Base-by-base conservation (phyloP, 2,329 filamentous ascomycete genomes). In the Graphilbum ipis-grandicollis region DNA sequence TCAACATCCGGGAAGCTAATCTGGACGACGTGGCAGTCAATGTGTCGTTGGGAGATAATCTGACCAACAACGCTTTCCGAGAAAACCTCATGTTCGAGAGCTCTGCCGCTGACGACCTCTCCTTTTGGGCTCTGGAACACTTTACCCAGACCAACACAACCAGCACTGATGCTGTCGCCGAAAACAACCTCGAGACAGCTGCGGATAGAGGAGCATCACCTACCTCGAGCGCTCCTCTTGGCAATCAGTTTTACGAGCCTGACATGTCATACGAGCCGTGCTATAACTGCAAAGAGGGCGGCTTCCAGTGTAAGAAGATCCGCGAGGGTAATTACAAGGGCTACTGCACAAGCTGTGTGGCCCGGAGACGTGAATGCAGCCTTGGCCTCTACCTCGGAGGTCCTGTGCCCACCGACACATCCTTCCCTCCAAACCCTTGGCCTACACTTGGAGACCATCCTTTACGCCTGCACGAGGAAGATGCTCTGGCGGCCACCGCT, bases 271-370 rank as follows among this genome's bases (percentile, higher is more conserved):
- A n/a, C n/a, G n/a, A n/a, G 5, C 66, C 70, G 4, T 77, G 71
- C 47, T 50, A 51, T 17, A 59, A 68, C 46, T 76, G 71, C 44
- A 50, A 57, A 31, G 47, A 58, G 5, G 63, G 63, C 33, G 61
- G 64, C 25, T 73, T 68, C 47, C 59, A 69, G 31, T 76, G 71
- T 61, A 76, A 75, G 53, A 60, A 58, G 25, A 69, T 75, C 40
- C 53, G 61, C 25, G 71, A 75, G 52, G 71, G 70, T 63, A 58
- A 60, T 46, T 65, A 68, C 49, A 68, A 63, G 52, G 68, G 68
- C 41, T 73, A 68, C 44, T 76, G 71, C 47, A 75, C 71, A 22
- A 71, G 63, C 46, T 76, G 72, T 46, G 68, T 75, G 33, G 71
- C 71, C 13, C 55, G 75, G 25, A 59, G 62, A n/a, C 57, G 64